Base-by-base conservation (phyloP, 2,329 filamentous ascomycete species). In the Alternaria alternata region DNA sequence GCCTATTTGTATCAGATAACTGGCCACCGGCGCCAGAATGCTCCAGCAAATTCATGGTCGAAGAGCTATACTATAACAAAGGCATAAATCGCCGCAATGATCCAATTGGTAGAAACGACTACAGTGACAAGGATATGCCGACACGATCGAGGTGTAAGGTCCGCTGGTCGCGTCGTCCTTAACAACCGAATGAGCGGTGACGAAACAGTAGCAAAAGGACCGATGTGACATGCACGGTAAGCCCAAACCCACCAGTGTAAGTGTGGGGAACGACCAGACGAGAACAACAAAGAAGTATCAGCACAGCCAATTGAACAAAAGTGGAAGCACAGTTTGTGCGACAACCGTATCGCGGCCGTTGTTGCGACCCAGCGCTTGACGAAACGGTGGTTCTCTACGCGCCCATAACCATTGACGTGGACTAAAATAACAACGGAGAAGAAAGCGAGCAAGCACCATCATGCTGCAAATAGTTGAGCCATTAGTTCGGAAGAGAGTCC, bases 401-500 rank as follows among this genome's bases (percentile, higher is more conserved):
- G 55, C 44, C 48, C 39, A 36, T 32, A 44, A 32, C 39, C 20
- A 7, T 49, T 36, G 7, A 49, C 46, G 7, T 38, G 24, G 20
- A 49, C 20, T 20, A 24, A 5, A 48, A 38, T 16, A 49, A 38
- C 32, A 34, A 20, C 32, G 9, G 46, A 49, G 46, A 49, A 24
- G 32, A 44, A 39, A 38, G 14, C 42, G 44, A 32, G 30, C 3
- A 49, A 26, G 47, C 41, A 53, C 26, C 44, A 49, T 53, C 44
- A 32, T 46, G 47, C 51, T 54, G 51, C 52, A 63, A 36, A 54
- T 55, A 43, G 59, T 65, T 63, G 61, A 60, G 59, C 61, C 62
- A 63, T 59, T 63, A 62, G 57, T 54, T 68, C 65, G 63, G 68
- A 70, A 71, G 55, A 67, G 56, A 61, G 59, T 68, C 67, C 67